Base-by-base conservation (phyloP, 1,284 basidiomycete species). In the Melampsora americana region DNA sequence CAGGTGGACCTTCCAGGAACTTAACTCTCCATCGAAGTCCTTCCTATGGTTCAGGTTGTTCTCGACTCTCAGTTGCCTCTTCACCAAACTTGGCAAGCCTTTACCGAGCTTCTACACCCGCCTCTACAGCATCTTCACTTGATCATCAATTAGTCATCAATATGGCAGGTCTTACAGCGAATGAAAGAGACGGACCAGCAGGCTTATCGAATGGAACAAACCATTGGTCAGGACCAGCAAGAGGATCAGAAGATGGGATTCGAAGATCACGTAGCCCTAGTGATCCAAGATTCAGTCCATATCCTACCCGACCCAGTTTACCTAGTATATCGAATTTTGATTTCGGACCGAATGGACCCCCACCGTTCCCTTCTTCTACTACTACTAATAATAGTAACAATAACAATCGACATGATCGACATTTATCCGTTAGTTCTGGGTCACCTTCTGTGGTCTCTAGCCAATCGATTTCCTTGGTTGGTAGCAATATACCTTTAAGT, bases 241-340 rank as follows among this genome's bases (percentile, higher is more conserved):
- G 66, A 61, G 66, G n/a, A 62, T 62, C 66, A 46, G 73, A 75
- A 35, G 73, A 75, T 50, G 56, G 62, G 26, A 48, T 66, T 39
- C 44, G 62, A 30, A 53, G 66, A 62, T 75, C 73, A n/a, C 32
- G 73, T 7, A 68, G 66, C 48, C 73, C 73, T 2, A 61, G 39
- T 39, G 73, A 75, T 64, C 73, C 73, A 46, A 35, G 73, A 32
- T 75, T 75, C 26, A 69, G 53, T 32, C 73, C 73, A 20, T 75
- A 75, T 62, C 73, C 73, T 5, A 30, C 66, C 26, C 32, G 73
- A 5, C 56, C 73, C 18, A 68, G 56, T 46, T 59, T 75, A 61
- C 73, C 73, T 39, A 75, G 73, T 44, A 75, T 75, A 68, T 32
- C 73, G 20, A 67, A 75, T 44, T 75, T 75, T 48, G 73, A 75